Conservation (phyloP, 176 grass and related monocot species). For the Musa schizocarpa region DNA sequence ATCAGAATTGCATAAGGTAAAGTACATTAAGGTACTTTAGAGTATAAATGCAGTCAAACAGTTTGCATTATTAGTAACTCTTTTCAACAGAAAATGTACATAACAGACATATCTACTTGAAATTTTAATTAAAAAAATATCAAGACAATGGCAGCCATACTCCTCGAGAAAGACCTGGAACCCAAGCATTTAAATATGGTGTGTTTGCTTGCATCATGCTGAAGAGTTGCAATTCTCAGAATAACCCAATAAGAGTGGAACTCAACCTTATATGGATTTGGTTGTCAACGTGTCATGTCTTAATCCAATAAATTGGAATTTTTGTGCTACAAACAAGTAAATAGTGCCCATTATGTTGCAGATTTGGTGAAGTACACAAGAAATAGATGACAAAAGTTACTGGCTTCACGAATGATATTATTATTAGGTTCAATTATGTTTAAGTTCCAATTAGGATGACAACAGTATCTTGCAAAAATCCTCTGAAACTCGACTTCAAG, state of each 20-base stretch:
- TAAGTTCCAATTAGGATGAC: too few species aligned
- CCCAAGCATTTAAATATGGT: not conserved
- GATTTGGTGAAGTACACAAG: too few species aligned
- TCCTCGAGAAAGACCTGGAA: not conserved
- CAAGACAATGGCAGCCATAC: not conserved
- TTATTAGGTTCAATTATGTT: too few species aligned
- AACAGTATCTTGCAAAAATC: too few species aligned
- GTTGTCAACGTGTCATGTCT: too few species aligned
- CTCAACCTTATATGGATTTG: too few species aligned
- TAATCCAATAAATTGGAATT: too few species aligned
- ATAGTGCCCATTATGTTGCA: too few species aligned
- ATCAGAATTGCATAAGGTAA: slow-evolving; percentile 13
- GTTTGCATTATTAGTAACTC: not conserved
- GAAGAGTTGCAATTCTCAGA: not conserved
- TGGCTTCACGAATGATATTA: too few species aligned
- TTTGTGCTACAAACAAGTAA: too few species aligned
- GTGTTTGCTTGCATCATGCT: not conserved
- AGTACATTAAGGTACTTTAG: not conserved
- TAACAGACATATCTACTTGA: not conserved
- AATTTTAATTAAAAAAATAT: not conserved
- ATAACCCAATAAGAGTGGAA: not conserved
- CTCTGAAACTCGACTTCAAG: too few species aligned
- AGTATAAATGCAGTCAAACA: not conserved
- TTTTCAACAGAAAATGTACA: not conserved
- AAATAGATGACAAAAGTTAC: too few species aligned